Conservation (phyloP, 2,329 filamentous ascomycete genomes). For the Neodidymelliopsis sp. region DNA sequence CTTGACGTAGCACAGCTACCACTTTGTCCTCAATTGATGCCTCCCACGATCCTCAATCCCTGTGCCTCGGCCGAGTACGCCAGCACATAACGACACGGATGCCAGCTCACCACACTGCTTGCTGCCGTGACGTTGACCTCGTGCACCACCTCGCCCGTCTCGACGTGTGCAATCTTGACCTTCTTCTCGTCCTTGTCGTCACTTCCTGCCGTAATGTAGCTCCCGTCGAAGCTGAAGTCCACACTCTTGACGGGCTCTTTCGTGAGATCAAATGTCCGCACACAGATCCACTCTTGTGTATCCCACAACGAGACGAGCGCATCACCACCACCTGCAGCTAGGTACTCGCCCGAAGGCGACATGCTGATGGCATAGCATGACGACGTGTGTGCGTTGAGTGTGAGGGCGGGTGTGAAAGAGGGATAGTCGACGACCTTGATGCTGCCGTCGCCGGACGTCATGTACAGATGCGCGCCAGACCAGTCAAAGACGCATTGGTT, state of each 20-base stretch:
- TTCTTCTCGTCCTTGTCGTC: slow-evolving; percentile 77
- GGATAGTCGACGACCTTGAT: slow-evolving; percentile 68
- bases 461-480: slow-evolving; percentile 73
- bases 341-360: slow-evolving; percentile 73
- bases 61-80: slow-evolving; percentile 72
- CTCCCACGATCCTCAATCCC: slow-evolving; percentile 73
- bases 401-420: slow-evolving; percentile 58
- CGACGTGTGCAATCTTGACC: slow-evolving; percentile 74
- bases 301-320: slow-evolving; percentile 81
- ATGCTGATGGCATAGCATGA: slow-evolving; percentile 73
- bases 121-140: slow-evolving; percentile 72
- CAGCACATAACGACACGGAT: slow-evolving; percentile 75
- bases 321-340: slow-evolving; percentile 79
- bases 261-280: slow-evolving; percentile 73
- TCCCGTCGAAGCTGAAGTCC: slow-evolving; percentile 80
- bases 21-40: slow-evolving; percentile 22
- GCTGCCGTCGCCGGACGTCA: slow-evolving; percentile 74
- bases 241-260: slow-evolving; percentile 74
- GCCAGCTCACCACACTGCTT: slow-evolving; percentile 75
- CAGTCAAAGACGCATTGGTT: slow-evolving; percentile 80
- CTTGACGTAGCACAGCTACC: too few relatives aligned
- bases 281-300: slow-evolving; percentile 78
- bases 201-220: slow-evolving; percentile 75
- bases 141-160: slow-evolving; percentile 76
- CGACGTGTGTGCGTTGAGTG: slow-evolving; percentile 75